Conservation (phyloP, 2,329 filamentous ascomycete species). For the Penicillium griseofulvum region DNA sequence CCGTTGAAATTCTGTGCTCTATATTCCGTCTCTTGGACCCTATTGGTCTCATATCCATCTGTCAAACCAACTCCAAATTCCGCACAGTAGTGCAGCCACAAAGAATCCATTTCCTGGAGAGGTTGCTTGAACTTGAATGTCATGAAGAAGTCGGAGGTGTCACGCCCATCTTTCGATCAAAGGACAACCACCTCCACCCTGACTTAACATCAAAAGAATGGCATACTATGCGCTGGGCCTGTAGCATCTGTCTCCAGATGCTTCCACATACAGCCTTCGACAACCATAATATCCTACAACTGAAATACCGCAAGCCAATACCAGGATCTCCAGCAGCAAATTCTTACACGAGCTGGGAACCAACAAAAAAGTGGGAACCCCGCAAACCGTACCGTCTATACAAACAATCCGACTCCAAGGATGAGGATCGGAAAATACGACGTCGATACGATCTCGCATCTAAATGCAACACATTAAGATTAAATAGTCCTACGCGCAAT, state of each 20-base stretch:
- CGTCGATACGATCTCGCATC: slow-evolving; percentile 4
- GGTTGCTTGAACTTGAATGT: slow-evolving; percentile 10
- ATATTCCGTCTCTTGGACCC: slow-evolving; percentile 11
- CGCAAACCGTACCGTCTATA: background rate
- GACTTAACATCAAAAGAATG: slow-evolving; percentile 3
- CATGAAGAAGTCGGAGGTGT: slow-evolving; percentile 2
- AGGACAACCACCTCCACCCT: background rate
- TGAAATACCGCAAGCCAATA: slow-evolving; percentile 10
- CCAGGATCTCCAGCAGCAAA: slow-evolving; percentile 2
- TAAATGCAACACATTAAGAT: background rate
- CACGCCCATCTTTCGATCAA: background rate
- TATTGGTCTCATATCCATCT: slow-evolving; percentile 4
- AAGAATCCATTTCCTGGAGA: slow-evolving; percentile 4
- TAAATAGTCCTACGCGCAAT: background rate
- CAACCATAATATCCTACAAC: slow-evolving; percentile 7
- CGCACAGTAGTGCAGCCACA: slow-evolving; percentile 3
- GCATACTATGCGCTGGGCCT: slow-evolving; percentile 9
- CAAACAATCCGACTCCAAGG: background rate
- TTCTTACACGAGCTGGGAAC: background rate
- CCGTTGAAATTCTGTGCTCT: slow-evolving; percentile 3
- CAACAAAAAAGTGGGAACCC: background rate
- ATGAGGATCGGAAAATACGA: background rate
- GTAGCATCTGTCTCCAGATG: slow-evolving; percentile 7
- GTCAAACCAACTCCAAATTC: slow-evolving; percentile 9
- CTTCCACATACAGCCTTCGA: slow-evolving; percentile 6